Evolutionary conservation across 345 rosid genomes (phyloP).

Genomic region (Syzygium grande): DNA sequence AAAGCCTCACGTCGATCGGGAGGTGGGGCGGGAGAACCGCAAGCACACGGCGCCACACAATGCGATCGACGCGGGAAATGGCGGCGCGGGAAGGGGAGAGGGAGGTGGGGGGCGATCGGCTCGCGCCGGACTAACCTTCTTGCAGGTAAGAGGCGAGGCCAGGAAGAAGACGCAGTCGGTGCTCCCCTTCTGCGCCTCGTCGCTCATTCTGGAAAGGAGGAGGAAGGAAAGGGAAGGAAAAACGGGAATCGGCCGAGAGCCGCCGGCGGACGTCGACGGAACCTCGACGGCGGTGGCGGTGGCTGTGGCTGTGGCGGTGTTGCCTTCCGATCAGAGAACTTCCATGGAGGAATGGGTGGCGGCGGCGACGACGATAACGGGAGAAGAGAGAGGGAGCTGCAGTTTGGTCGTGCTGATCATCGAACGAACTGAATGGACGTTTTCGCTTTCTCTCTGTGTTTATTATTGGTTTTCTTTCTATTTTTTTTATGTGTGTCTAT

Average conservation of each 20-base stretch:
- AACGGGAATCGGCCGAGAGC: conserved; percentile 8
- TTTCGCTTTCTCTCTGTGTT: background rate
- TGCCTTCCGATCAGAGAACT: background rate
- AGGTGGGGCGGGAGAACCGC: background rate
- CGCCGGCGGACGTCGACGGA: background rate
- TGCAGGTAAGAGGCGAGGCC: conserved; percentile 75
- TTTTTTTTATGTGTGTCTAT: no score
- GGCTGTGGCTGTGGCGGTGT: background rate
- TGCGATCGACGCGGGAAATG: background rate
- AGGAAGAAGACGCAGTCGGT: conserved; percentile 64
- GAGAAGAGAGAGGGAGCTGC: background rate
- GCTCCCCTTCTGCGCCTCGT: conserved; percentile 36
- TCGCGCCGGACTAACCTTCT: conserved; percentile 27
- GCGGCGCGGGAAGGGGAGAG: no score
- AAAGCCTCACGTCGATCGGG: background rate
- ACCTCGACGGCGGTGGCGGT: background rate
- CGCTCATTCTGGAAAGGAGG: conserved; percentile 22
- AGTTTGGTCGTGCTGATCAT: background rate
- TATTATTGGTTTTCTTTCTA: background rate
- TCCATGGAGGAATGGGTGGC: background rate
- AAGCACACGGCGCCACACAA: background rate
- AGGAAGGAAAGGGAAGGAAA: background rate
- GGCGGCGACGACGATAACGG: background rate
- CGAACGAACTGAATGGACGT: background rate
- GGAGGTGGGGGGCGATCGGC: background rate